Evolutionary conservation across 2,329 filamentous ascomycete species (phyloP), one percentile per base, ranked within the genome.

Genomic region (Colletotrichum theobromicola): DNA sequence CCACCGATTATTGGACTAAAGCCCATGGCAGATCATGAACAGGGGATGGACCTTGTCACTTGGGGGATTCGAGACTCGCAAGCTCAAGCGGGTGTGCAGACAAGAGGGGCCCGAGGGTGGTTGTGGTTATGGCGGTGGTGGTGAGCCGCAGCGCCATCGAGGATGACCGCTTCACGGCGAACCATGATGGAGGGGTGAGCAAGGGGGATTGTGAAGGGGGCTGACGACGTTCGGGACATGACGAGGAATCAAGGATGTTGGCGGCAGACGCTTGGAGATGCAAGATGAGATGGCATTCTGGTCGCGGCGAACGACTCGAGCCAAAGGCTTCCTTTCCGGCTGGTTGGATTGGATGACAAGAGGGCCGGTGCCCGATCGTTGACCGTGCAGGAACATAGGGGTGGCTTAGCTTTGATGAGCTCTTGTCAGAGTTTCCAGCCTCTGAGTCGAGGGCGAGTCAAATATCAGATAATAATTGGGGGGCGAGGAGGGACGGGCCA

Each of bases 201-300:
- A 63, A 21, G 55, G 42, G 32, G 58, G 18, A n/a, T 46, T 58
- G 42, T 30, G 65, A 70, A n/a, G 53, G 37, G 42, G 57, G 71
- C 42, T 63, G 72, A 71, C 61, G 50, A 70, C 21, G 50, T 50
- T 61, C 50, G 50, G 67, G 50, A 63, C 55, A 66, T 63, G 62
- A 69, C 65, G 58, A 64, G 64, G 35, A 57, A 24, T 15, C 72
- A 75, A 70, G 72, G 72, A 67, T 75, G 57, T 67, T 67, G 72
- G 69, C 32, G 57, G 68, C 42, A 72, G 63, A 37, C 58, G 72
- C 68, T 72, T 75, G 28, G 35, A 75, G 72, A 72, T 37, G 68
- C 72, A 75, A 75, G 62, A 75, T 75, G 72, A 64, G 72, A 75
- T 75, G 72, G 30, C 72, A 75, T 70, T 34, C 57, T 61, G 55